Percentiles rank a stretch among this genome's conserved stretches.
These are phyloP conservation scores for Tremella mesenterica DNA, from an alignment of 768 basidiomycete genomes.

Conservation along the genomic window DNA sequence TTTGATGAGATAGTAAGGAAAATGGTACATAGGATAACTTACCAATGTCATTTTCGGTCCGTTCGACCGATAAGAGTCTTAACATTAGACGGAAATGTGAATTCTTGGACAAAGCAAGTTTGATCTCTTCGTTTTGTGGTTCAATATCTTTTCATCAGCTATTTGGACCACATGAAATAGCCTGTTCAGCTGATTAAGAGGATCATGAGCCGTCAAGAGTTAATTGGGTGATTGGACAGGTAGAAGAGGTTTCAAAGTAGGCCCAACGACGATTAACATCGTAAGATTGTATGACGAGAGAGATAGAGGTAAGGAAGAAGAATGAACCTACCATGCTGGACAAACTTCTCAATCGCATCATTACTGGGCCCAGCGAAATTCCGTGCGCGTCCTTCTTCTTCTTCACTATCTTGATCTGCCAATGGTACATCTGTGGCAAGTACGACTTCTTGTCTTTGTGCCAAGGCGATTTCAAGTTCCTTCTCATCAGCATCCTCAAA, in stretches of 20 bases:
- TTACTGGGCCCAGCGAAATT: constrained; percentile 52
- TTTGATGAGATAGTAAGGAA: too few species aligned
- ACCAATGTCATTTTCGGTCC: constrained; percentile 56
- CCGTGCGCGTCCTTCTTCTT: constrained; percentile 19
- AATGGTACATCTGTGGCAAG: constrained; percentile 41
- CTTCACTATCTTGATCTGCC: constrained; percentile 31
- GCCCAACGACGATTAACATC: too few species aligned
- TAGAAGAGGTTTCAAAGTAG: too few species aligned
- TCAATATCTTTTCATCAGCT: too few species aligned
- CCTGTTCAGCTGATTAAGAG: too few species aligned
- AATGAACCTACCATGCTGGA: constrained; percentile 69
- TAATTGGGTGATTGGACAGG: too few species aligned
- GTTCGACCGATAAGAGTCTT: constrained; percentile 63
- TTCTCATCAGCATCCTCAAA: neutral
- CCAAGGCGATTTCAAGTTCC: constrained; percentile 35
- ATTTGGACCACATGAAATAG: too few species aligned
- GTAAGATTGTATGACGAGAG: too few species aligned
- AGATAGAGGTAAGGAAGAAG: too few species aligned
- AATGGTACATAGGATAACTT: constrained; percentile 25
- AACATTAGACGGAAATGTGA: constrained; percentile 75
- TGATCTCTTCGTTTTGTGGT: constrained; percentile 28
- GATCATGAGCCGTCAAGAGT: too few species aligned
- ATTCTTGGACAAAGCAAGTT: constrained; percentile 67
- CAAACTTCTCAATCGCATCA: constrained; percentile 61
- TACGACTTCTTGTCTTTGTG: constrained; percentile 44